Conservation (phyloP, 306 rosid species). For the Casuarina equisetifolia region DNA sequence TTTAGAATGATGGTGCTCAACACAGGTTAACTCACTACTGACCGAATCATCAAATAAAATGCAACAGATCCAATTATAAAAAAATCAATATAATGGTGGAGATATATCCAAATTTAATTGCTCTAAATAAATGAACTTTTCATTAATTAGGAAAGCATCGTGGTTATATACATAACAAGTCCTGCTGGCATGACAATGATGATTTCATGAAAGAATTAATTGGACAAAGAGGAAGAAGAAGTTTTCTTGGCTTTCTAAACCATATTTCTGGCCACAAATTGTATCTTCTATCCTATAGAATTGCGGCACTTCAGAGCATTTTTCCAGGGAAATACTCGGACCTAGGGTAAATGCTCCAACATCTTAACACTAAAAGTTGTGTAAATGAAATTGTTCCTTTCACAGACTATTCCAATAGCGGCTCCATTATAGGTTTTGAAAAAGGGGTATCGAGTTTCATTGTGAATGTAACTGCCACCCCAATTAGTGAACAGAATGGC, state of each 20-base stretch:
- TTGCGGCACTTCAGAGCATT: not conserved
- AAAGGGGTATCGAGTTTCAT: slow-evolving; percentile 64
- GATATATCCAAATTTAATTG: not conserved
- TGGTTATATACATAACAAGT: not conserved
- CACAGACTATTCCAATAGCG: slow-evolving; percentile 51
- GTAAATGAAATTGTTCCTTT: slow-evolving; percentile 9
- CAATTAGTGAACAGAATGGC: slow-evolving; percentile 60
- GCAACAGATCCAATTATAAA: not conserved
- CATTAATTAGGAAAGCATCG: not conserved
- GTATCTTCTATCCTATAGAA: not conserved
- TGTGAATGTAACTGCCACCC: slow-evolving; percentile 57
- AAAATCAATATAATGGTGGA: not conserved
- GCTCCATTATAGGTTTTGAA: slow-evolving; percentile 52
- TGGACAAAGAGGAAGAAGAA: not conserved
- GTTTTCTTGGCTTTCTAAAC: not conserved
- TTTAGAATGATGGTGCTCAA: not conserved
- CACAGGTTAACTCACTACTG: not conserved
- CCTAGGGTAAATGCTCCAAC: not conserved
- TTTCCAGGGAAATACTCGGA: not conserved
- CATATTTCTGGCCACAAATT: not conserved
- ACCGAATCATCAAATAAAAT: not conserved
- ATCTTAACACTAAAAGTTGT: not conserved
- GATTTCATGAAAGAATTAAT: not conserved
- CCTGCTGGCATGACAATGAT: not conserved
- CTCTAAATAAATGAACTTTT: not conserved